Conservation (phyloP, 257 asterid genomes). For the Cruciata laevipes region DNA sequence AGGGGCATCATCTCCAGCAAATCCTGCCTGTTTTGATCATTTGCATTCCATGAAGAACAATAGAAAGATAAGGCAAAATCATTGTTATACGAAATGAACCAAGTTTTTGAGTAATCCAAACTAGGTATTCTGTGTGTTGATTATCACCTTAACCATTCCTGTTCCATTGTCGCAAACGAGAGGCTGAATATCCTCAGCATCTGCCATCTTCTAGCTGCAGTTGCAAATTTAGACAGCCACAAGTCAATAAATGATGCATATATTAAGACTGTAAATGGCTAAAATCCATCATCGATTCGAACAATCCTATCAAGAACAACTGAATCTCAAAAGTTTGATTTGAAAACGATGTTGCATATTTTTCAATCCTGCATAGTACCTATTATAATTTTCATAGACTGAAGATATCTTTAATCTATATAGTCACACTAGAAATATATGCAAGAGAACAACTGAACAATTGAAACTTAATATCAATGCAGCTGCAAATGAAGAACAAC, state of each 20-base stretch:
- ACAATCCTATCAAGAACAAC: background rate
- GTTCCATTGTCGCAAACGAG: slow-evolving; percentile 29
- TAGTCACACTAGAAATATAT: background rate
- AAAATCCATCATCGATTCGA: background rate
- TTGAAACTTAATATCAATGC: background rate
- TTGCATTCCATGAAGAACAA: background rate
- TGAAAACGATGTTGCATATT: no score
- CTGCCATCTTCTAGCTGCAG: slow-evolving; percentile 19
- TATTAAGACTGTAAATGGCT: no score
- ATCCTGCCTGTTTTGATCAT: slow-evolving; percentile 26
- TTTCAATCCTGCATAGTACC: no score
- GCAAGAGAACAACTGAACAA: background rate
- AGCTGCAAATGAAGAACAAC: background rate
- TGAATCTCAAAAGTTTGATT: background rate
- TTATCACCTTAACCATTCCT: slow-evolving; percentile 28
- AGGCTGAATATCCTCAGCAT: slow-evolving; percentile 22
- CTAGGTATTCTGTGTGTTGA: background rate
- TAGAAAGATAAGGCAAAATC: background rate
- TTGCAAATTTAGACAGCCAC: background rate
- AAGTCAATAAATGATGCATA: background rate
- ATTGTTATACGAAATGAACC: background rate
- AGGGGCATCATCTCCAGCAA: slow-evolving; percentile 42
- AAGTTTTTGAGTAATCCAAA: background rate
- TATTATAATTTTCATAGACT: no score
- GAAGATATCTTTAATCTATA: background rate